Conservation (phyloP, 176 grass and related monocot species). For the Lolium rigidum region DNA sequence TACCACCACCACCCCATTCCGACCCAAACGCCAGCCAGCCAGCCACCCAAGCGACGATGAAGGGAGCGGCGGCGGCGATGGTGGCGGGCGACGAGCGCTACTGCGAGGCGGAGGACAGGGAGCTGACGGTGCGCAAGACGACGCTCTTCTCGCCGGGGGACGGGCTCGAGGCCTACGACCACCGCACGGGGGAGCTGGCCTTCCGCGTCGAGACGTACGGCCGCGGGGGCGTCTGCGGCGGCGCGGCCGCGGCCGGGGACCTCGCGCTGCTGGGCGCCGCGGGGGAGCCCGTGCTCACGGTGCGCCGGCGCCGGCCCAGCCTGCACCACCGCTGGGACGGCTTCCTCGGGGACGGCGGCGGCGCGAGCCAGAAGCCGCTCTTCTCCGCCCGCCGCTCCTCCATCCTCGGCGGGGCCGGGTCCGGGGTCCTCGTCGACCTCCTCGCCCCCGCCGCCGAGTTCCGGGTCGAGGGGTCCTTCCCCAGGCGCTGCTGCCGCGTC, state of each 20-base stretch:
- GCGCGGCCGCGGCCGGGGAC: conserved; percentile 55
- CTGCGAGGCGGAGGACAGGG: conserved; percentile 64
- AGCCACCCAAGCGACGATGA: background rate
- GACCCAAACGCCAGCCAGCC: background rate
- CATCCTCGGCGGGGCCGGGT: conserved; percentile 68
- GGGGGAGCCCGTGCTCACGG: conserved; percentile 69
- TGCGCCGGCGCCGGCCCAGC: conserved; percentile 82
- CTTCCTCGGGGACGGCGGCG: conserved; percentile 69
- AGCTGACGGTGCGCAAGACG: conserved; percentile 96
- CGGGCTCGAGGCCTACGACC: conserved; percentile 90
- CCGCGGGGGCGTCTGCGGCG: conserved; percentile 41
- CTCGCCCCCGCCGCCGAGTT: conserved; percentile 51
- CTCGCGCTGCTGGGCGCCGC: conserved; percentile 67
- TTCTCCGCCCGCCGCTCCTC: conserved; percentile 87
- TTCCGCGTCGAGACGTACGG: conserved; percentile 94
- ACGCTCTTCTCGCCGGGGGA: conserved; percentile 79
- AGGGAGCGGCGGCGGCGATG: background rate
- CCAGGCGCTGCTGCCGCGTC: conserved; percentile 71
- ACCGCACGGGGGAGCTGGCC: conserved; percentile 68
- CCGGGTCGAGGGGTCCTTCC: conserved; percentile 84
- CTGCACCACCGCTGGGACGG: conserved; percentile 95
- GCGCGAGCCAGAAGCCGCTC: conserved; percentile 57
- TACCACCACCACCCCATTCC: background rate
- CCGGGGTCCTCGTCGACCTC: conserved; percentile 66
- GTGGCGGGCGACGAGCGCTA: conserved; percentile 67